A percentile compares a stretch with the other conserved stretches of the same genome.
These are phyloP conservation scores for Penicillium ochrochloron DNA, from an alignment of 495 filamentous ascomycete species.

Conservation along the genomic window DNA sequence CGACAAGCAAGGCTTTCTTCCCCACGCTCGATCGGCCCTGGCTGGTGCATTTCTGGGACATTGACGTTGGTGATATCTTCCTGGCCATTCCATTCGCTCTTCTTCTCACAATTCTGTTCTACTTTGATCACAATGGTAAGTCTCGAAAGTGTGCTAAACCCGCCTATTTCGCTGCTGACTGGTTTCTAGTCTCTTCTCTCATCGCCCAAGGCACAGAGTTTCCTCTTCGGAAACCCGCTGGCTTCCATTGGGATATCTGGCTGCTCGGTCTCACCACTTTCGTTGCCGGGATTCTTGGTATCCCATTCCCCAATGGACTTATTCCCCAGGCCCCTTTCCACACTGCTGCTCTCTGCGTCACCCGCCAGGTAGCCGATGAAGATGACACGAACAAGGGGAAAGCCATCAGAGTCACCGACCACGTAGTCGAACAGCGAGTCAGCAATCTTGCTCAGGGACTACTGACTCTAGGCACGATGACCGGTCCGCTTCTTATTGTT, in stretches of 20 bases:
- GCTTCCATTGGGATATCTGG: conserved; percentile 97
- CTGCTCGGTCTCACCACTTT: conserved; percentile 88
- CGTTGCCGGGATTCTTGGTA: conserved; percentile 79
- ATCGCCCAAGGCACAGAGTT: conserved; percentile 94
- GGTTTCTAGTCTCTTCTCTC: conserved; percentile 70
- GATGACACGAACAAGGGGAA: conserved; percentile 66
- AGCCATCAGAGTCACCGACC: conserved; percentile 62
- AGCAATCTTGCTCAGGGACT: conserved; percentile 87
- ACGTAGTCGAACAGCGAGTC: conserved; percentile 89
- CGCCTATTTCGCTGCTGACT: not conserved
- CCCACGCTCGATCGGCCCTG: conserved; percentile 79
- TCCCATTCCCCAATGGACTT: conserved; percentile 91
- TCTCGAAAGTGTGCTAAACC: not conserved
- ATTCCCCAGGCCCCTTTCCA: conserved; percentile 95
- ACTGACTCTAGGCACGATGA: conserved; percentile 84
- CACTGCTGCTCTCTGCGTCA: conserved; percentile 81
- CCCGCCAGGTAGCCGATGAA: conserved; percentile 60
- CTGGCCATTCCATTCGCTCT: conserved; percentile 87
- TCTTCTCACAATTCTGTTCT: conserved; percentile 86
- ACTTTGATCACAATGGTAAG: conserved; percentile 88
- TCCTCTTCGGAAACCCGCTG: conserved; percentile 86
- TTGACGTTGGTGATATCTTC: conserved; percentile 75
- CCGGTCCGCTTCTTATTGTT: conserved; percentile 79
- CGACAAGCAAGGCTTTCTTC: conserved; percentile 77
- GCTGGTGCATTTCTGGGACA: conserved; percentile 89